Evolutionary conservation across 2,329 filamentous ascomycete species (phyloP).

Genomic region (Cordyceps tenuipes): DNA sequence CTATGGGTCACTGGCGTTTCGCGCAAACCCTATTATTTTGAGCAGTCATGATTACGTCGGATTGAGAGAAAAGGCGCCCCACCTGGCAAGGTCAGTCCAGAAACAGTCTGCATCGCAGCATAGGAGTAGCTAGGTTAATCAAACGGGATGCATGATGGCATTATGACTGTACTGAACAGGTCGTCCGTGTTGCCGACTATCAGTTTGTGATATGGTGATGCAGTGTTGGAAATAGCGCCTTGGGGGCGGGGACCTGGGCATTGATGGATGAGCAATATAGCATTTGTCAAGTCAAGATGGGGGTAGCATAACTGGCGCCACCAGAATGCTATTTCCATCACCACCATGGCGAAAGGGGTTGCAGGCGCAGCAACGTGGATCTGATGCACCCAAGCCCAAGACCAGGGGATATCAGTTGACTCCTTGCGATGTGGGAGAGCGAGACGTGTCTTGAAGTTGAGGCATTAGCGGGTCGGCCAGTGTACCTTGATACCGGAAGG

Average conservation of each 20-base stretch:
- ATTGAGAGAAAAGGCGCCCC: not conserved
- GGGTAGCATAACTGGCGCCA: not conserved
- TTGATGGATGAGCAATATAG: not conserved
- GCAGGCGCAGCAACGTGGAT: not conserved
- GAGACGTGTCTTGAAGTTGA: slow-evolving; percentile 4
- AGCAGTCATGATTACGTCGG: not conserved
- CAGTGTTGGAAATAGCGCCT: not conserved
- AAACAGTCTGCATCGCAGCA: not conserved
- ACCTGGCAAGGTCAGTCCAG: not conserved
- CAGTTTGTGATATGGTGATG: not conserved
- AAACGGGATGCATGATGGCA: not conserved
- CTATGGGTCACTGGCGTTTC: slow-evolving; percentile 7
- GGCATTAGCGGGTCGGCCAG: not conserved
- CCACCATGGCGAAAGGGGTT: not conserved
- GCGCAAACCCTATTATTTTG: slow-evolving; percentile 8
- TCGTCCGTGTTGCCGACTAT: not conserved
- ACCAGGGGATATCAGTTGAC: not conserved
- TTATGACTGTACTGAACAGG: not conserved
- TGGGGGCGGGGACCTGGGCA: not conserved
- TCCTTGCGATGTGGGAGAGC: not conserved
- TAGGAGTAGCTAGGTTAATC: not conserved
- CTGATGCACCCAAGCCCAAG: not conserved
- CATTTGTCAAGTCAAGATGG: not conserved
- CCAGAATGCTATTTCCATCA: not conserved
- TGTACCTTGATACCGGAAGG: not conserved